Evolutionary conservation across 2,329 filamentous ascomycete genomes (phyloP).

Genomic region (Xylaria sp.): DNA sequence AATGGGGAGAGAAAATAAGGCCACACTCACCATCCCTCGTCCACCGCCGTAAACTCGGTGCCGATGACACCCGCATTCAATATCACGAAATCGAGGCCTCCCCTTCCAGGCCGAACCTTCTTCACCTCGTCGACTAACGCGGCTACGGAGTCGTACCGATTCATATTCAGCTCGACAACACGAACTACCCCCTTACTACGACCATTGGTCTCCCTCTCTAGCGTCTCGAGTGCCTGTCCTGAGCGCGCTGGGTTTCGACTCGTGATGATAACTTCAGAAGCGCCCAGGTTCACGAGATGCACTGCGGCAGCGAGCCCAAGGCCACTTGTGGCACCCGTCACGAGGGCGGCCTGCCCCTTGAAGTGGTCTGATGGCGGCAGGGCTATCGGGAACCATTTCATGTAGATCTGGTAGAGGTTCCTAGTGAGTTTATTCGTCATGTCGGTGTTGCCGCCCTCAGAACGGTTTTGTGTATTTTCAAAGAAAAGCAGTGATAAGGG

Average conservation of each 20-base stretch:
- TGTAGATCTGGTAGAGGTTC: conserved; percentile 41
- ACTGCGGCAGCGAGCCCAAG: conserved; percentile 55
- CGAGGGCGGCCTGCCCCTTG: conserved; percentile 49
- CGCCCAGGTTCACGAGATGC: conserved; percentile 55
- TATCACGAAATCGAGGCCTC: conserved; percentile 44
- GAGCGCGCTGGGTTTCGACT: conserved; percentile 52
- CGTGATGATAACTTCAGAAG: conserved; percentile 55
- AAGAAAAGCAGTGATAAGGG: not conserved
- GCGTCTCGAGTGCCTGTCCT: conserved; percentile 51
- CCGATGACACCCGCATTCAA: conserved; percentile 46
- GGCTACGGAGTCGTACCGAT: conserved; percentile 43
- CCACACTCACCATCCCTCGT: conserved; percentile 46
- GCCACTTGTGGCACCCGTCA: conserved; percentile 57
- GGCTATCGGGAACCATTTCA: conserved; percentile 45
- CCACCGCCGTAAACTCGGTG: conserved; percentile 38
- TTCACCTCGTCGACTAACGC: conserved; percentile 42
- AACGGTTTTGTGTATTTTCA: not conserved
- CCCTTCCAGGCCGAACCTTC: conserved; percentile 37
- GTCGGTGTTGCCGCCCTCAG: conserved; percentile 2
- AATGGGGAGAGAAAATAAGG: not conserved
- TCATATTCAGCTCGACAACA: conserved; percentile 45
- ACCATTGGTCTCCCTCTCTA: conserved; percentile 47
- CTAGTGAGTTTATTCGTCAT: conserved; percentile 27
- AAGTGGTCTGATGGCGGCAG: conserved; percentile 43
- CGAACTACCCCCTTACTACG: conserved; percentile 40